phyloP scores from a whole-genome alignment of 1,284 basidiomycete species.

The Ceratorhiza oryzae-sativae region DNA sequence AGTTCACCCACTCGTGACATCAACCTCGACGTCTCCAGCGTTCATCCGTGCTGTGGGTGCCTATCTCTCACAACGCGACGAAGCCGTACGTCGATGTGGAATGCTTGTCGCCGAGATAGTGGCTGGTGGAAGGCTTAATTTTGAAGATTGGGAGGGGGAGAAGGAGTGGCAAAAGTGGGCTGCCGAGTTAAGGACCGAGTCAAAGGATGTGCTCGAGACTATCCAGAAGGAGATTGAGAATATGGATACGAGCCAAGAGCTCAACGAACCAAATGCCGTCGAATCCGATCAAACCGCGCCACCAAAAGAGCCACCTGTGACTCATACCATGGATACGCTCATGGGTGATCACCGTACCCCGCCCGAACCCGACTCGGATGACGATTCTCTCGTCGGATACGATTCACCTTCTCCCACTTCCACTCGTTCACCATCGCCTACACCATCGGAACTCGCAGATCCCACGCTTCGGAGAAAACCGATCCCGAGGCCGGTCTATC shows the following conservation, averaged over 20 bases:
- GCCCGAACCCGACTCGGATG: slow-evolving; percentile 64
- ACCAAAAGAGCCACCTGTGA: slow-evolving; percentile 18
- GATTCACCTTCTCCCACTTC: slow-evolving; percentile 61
- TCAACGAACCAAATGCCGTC: neutral
- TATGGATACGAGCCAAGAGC: slow-evolving; percentile 13
- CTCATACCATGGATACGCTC: slow-evolving; percentile 32
- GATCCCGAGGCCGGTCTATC: slow-evolving; percentile 78
- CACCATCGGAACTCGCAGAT: slow-evolving; percentile 79
- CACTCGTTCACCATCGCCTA: slow-evolving; percentile 80
- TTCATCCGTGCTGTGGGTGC: slow-evolving; percentile 78
- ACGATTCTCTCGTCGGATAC: slow-evolving; percentile 85
- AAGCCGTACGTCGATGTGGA: slow-evolving; percentile 82
- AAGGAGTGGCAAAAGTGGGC: slow-evolving; percentile 17
- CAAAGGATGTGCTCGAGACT: neutral
- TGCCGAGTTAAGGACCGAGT: slow-evolving; percentile 1
- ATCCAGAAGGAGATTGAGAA: slow-evolving; percentile 30
- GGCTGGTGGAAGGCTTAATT: slow-evolving; percentile 76
- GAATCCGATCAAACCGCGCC: slow-evolving; percentile 35
- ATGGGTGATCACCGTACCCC: neutral
- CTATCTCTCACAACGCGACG: slow-evolving; percentile 82
- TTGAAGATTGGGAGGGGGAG: slow-evolving; percentile 82
- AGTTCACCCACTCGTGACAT: slow-evolving; percentile 52
- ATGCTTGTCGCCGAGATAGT: slow-evolving; percentile 91
- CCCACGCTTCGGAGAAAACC: slow-evolving; percentile 78
- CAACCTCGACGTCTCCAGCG: slow-evolving; percentile 56